Conservation (phyloP, 2,329 filamentous ascomycete species). For the Exserohilum turcica region DNA sequence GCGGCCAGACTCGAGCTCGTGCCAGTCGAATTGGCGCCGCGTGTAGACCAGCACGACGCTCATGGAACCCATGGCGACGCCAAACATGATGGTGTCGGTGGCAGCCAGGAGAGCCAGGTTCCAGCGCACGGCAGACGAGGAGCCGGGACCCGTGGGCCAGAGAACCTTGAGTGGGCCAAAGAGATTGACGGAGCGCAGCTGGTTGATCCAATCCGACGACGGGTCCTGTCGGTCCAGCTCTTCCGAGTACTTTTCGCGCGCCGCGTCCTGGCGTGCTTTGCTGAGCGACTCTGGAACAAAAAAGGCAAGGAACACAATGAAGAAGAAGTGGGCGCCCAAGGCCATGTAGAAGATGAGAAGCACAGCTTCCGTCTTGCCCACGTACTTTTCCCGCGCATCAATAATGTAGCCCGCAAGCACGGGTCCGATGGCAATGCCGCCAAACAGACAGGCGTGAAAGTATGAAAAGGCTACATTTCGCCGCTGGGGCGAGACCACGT, state of each 20-base stretch:
- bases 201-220: conserved; percentile 52
- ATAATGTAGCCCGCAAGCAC: conserved; percentile 81
- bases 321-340: conserved; percentile 72
- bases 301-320: conserved; percentile 73
- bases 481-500: conserved; percentile 80
- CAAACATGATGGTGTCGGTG: conserved; percentile 82
- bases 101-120: conserved; percentile 83
- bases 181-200: conserved; percentile 63
- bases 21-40: conserved; percentile 81
- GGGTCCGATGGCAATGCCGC: conserved; percentile 86
- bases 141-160: conserved; percentile 70
- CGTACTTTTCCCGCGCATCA: conserved; percentile 51
- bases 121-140: conserved; percentile 65
- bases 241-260: conserved; percentile 68
- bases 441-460: conserved; percentile 86
- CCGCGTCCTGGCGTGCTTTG: conserved; percentile 69
- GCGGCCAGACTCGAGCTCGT: conserved; percentile 75
- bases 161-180: conserved; percentile 79
- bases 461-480: conserved; percentile 86
- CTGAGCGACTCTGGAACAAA: conserved; percentile 85
- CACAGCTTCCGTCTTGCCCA: conserved; percentile 68
- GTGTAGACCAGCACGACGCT: conserved; percentile 85
- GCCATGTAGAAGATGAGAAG: conserved; percentile 85
- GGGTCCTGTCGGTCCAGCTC: conserved; percentile 46
- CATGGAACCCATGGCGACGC: conserved; percentile 78